Base-by-base conservation (phyloP, 2,329 filamentous ascomycete species). In the Diplodia seriata region DNA sequence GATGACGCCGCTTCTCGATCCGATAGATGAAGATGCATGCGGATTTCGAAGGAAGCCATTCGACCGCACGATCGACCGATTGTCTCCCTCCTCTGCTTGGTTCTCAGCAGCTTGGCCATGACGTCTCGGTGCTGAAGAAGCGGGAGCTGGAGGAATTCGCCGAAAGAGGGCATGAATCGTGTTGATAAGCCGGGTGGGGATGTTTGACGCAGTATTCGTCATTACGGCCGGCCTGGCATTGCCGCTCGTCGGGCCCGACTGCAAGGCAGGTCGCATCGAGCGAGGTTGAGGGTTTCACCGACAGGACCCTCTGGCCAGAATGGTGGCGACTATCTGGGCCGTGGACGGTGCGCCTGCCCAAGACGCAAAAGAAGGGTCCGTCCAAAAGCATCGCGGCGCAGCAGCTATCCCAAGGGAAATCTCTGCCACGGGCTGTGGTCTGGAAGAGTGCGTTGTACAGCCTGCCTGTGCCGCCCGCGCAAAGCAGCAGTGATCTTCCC, bases 401-500 rank as follows among this genome's bases (percentile, higher is more conserved):
- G 59, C 29, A 51, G 59, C 29, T 26, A 15, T 62, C 40, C 12
- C 57, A 62, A 36, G 33, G 47, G 29, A 36, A 11, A 11, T 20
- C 26, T 62, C 57, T 50, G 57, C 56, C 20, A 15, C 26, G 26
- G 40, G 40, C 55, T 14, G 20, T 15, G 40, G 57, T 31, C 57
- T 62, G 57, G 57, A 63, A 38, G 59, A 31, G 20, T 63, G 59
- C 31, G 59, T 11, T 63, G 59, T 51, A 26, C 59, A 63, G 59
- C 23, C 23, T 14, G 59, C 31, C 23, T 51, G 31, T 26, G 59
- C 31, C 11, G 43, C 43, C 29, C 3, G 14, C 57, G 23, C 20
- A 31, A 51, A 36, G 29, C 11, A 51, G 59, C 59, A 63, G 43
- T 38, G 59, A 63, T 63, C 59, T 51, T 38, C 59, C 15, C 9